Evolutionary conservation across 2,329 filamentous ascomycete genomes (phyloP).

Genomic region (Fusarium falciforme): DNA sequence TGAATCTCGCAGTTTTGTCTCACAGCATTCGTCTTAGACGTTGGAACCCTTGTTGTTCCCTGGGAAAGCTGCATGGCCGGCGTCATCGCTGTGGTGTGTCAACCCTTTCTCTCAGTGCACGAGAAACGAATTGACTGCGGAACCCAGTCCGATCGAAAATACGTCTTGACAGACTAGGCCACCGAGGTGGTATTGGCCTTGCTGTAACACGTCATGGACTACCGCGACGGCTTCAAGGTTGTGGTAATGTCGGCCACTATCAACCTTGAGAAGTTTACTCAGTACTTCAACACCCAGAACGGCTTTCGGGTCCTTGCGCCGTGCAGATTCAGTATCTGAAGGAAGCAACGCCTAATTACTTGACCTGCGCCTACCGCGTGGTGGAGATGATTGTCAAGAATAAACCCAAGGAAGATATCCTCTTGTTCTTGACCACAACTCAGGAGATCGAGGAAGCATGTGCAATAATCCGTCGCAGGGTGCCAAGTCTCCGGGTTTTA

Average conservation of each 20-base stretch:
- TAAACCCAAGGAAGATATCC: not conserved
- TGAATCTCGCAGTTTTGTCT: not conserved
- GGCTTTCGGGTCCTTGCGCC: not conserved
- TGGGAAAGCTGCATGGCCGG: not conserved
- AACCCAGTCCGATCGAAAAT: not conserved
- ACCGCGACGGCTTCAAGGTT: not conserved
- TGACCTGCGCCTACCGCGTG: not conserved
- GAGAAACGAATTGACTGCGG: not conserved
- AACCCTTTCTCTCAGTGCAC: not conserved
- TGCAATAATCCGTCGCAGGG: not conserved
- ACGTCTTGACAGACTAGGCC: not conserved
- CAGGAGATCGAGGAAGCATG: not conserved
- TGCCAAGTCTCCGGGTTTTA: constrained; percentile 64
- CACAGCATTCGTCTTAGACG: not conserved
- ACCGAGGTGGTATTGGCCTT: not conserved
- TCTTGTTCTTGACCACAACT: not conserved
- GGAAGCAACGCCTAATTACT: not conserved
- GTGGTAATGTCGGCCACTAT: not conserved
- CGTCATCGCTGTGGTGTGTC: not conserved
- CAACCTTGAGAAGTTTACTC: not conserved
- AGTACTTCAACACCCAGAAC: not conserved
- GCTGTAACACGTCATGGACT: not conserved
- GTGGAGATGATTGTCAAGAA: not conserved
- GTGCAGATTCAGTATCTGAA: not conserved
- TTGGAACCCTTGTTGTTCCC: not conserved